Evolutionary conservation across 2,329 filamentous ascomycete species (phyloP).

Genomic region (Stagonosporopsis tanaceti): DNA sequence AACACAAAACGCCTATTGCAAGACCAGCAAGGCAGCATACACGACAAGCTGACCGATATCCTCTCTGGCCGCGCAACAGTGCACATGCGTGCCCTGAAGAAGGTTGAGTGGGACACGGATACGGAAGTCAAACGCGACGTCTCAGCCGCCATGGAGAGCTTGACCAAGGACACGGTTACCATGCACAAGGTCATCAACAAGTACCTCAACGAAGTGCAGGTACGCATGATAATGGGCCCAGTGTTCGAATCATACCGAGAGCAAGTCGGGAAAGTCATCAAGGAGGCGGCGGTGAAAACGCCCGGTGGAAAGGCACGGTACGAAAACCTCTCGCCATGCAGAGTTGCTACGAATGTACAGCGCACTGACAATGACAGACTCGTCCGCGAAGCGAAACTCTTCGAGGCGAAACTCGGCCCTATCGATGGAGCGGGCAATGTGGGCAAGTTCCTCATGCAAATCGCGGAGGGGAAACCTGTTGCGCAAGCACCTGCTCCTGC

Average conservation of each 20-base stretch:
- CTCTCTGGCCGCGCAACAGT: conserved; percentile 80
- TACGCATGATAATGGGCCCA: conserved; percentile 83
- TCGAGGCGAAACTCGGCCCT: conserved; percentile 74
- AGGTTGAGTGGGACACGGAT: conserved; percentile 74
- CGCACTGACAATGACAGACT: conserved; percentile 63
- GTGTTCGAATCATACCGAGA: conserved; percentile 85
- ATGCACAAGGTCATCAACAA: conserved; percentile 84
- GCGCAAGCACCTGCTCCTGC: conserved; percentile 24
- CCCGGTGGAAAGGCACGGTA: conserved; percentile 76
- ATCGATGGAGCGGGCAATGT: conserved; percentile 81
- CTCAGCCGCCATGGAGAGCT: conserved; percentile 83
- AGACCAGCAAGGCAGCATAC: conserved; percentile 89
- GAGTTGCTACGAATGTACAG: not conserved
- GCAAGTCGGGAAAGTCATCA: conserved; percentile 76
- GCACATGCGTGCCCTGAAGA: conserved; percentile 77
- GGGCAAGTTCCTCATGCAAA: conserved; percentile 71
- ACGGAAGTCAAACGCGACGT: conserved; percentile 52
- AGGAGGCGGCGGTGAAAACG: conserved; percentile 70
- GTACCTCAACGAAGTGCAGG: conserved; percentile 78
- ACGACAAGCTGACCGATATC: conserved; percentile 92
- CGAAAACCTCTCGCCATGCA: conserved; percentile 32
- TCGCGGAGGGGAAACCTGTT: conserved; percentile 66
- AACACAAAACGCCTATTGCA: conserved; percentile 83
- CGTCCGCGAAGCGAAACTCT: conserved; percentile 76
- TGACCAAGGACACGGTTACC: conserved; percentile 85